phyloP scores from a whole-genome alignment of 495 filamentous ascomycete genomes.

The Mytilinidion resinicola region DNA sequence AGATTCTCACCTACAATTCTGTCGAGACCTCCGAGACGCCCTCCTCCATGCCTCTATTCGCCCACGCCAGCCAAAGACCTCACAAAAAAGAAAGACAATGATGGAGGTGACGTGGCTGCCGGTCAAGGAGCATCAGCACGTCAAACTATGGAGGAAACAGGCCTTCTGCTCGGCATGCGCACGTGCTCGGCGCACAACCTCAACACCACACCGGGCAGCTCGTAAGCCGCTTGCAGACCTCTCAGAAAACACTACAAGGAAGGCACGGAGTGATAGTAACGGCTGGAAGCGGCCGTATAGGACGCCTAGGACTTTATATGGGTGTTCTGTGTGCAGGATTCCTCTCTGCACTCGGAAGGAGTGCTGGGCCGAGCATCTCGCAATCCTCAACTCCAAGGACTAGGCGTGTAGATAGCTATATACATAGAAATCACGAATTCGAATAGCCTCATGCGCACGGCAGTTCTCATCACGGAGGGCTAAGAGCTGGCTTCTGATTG shows the following conservation, averaged over 20 bases:
- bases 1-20: neutral
- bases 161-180: neutral
- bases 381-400: conserved; percentile 1
- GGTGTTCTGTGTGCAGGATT: neutral
- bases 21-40: neutral
- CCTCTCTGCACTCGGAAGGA: neutral
- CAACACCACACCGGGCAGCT: neutral
- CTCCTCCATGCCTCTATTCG: neutral
- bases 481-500: neutral
- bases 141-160: neutral
- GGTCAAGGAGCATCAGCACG: neutral
- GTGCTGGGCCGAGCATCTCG: neutral
- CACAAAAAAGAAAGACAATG: neutral
- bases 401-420: neutral
- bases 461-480: neutral
- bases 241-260: neutral
- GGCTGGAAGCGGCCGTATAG: neutral
- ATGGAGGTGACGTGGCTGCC: neutral
- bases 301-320: neutral
- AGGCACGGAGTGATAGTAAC: neutral
- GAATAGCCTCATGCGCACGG: neutral
- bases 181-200: neutral
- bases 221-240: neutral
- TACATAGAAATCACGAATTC: neutral
- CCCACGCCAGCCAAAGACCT: neutral